Evolutionary conservation across 2,329 filamentous ascomycete species (phyloP), one percentile per base, ranked within the genome.

Genomic region (Intubia oerlemansii): DNA sequence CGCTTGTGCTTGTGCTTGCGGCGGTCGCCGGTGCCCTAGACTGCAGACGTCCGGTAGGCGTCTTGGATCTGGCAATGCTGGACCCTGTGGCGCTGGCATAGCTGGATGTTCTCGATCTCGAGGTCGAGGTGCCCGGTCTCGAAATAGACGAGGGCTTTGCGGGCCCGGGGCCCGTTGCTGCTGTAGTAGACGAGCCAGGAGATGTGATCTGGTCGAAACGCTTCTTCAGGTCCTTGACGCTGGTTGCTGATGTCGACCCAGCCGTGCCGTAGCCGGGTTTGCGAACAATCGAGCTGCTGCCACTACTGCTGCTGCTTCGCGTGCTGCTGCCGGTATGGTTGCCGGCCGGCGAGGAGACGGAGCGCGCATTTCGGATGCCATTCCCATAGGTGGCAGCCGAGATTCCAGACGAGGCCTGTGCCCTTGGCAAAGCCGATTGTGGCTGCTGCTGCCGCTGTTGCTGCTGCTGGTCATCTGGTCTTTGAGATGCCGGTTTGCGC

Each of bases 141-240:
- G n/a, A n/a, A n/a, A n/a, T 7, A 4, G 27, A 28, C 5, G 28
- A 25, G 5, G 43, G 39, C 41, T 42, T 38, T 44, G 42, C 33
- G 10, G 34, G 15, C 5, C n/a, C 17, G 16, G 24, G 14, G 8
- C 17, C 27, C 4, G 25, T 15, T 4, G 26, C 12, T 2, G 27
- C 3, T 14, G 17, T 12, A 5, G 34, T 25, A 12, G 32, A 12
- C 12, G 36, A 34, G 23, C 33, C 22, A 10, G 31, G 47, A 39
- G 31, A 17, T 50, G 43, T 35, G 47, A 36, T 68, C 43, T 72
- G 67, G 47, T 85, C 77, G 51, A 85, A 88, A 31, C 66, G 71
- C 48, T 73, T 79, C 42, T 78, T 71, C 36, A 88, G 57, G 44
- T 88, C 78, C 50, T 74, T 80, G 39, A 88, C 76, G 34, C 74